Percentiles rank a stretch among this genome's conserved stretches.
Conservation (phyloP, 805 yeast genomes). For the Blastobotrys attinorum region DNA sequence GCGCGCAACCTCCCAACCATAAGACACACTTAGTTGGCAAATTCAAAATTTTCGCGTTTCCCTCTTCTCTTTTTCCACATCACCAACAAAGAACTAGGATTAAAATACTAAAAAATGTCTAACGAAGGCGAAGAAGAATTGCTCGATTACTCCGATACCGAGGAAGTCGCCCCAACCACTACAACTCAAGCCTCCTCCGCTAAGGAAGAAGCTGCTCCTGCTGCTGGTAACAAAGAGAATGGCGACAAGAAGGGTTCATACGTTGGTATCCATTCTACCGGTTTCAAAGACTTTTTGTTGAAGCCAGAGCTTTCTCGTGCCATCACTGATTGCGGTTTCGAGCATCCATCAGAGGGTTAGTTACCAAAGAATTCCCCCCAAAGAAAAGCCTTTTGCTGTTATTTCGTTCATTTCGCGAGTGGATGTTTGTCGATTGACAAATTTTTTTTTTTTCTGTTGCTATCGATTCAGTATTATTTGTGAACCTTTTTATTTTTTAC, state of each 20-base stretch:
- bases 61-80: too few species aligned
- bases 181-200: constrained; percentile 38
- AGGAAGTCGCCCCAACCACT: constrained; percentile 69
- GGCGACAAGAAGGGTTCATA: constrained; percentile 88
- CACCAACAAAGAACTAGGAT: too few species aligned
- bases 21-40: too few species aligned
- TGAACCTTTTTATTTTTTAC: too few species aligned
- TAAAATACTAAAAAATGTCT: constrained; percentile 58
- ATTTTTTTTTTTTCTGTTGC: not conserved
- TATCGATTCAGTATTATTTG: not conserved
- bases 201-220: constrained; percentile 24
- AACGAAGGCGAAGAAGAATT: constrained; percentile 99
- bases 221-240: constrained; percentile 32
- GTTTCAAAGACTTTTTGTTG: constrained; percentile 93
- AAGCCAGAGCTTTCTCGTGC: constrained; percentile 97
- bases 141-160: constrained; percentile 97
- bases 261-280: constrained; percentile 97
- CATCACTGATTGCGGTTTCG: constrained; percentile 98
- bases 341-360: constrained; percentile 98
- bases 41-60: too few species aligned
- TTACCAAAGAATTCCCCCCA: too few species aligned
- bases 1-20: too few species aligned
- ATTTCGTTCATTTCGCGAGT: too few species aligned
- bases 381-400: too few species aligned
- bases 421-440: too few species aligned